Conservation (phyloP, 257 asterid genomes). For the Primulina tabacum region DNA sequence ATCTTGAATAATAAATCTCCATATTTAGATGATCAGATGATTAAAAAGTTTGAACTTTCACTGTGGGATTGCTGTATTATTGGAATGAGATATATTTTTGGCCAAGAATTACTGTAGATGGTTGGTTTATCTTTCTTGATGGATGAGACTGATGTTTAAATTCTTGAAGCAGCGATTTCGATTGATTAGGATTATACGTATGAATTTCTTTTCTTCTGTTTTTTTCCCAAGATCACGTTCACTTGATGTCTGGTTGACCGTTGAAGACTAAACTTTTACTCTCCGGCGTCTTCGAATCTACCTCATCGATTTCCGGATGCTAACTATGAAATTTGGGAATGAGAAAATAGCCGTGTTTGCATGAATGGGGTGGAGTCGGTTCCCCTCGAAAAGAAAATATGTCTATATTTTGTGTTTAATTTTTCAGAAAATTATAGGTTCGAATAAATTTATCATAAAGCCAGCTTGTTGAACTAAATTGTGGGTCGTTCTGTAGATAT, state of each 20-base stretch:
- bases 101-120: neutral
- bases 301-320: neutral
- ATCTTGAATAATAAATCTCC: constrained; percentile 17
- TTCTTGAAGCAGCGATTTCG: constrained; percentile 7
- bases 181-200: neutral
- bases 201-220: neutral
- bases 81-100: neutral
- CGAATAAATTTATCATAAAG: too few species aligned
- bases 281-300: neutral
- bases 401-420: too few species aligned
- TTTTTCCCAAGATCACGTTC: too few species aligned
- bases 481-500: constrained; percentile 29
- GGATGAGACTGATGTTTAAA: constrained; percentile 8
- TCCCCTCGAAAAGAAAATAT: neutral
- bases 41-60: constrained; percentile 8
- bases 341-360: neutral
- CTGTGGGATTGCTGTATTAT: constrained; percentile 17
- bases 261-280: neutral
- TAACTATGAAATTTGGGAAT: neutral
- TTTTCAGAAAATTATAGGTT: neutral
- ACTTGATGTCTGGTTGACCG: neutral
- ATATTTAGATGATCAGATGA: constrained; percentile 13
- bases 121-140: constrained; percentile 3
- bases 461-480: neutral
- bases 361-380: neutral